A percentile compares a stretch with the other conserved stretches of the same genome.
Evolutionary conservation across 331 rosid species (phyloP).

Genomic region (Pyracantha coccinea): DNA sequence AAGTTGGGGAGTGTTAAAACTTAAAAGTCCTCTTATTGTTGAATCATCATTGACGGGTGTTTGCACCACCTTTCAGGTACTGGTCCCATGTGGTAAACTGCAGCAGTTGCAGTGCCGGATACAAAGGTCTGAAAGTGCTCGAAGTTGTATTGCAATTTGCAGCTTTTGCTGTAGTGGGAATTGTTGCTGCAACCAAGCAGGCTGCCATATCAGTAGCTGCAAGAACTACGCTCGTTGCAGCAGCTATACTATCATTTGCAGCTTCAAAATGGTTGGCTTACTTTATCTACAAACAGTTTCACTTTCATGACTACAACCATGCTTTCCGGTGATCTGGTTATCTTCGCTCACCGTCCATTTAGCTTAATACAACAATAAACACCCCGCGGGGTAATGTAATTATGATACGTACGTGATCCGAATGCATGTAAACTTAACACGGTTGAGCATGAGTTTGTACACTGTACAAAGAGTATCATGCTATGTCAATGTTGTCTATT

Average conservation of each 20-base stretch:
- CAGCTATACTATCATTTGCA: constrained; percentile 56
- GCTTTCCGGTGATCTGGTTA: constrained; percentile 41
- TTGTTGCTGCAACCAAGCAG: constrained; percentile 58
- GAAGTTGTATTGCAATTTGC: constrained; percentile 58
- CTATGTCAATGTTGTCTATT: not conserved
- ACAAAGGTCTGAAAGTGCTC: constrained; percentile 55
- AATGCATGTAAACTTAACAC: not conserved
- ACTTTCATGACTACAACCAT: constrained; percentile 72
- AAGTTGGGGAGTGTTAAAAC: not conserved
- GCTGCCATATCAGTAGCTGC: constrained; percentile 25
- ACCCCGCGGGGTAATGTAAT: not conserved
- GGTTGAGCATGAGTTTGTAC: too few species aligned
- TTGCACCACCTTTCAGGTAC: constrained; percentile 40
- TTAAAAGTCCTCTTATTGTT: not conserved
- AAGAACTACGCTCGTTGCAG: constrained; percentile 41
- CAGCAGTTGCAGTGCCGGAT: constrained; percentile 59
- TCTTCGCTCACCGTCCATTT: not conserved
- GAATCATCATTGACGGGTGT: not conserved
- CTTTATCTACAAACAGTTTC: constrained; percentile 68
- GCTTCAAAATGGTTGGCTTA: constrained; percentile 69
- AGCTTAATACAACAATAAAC: not conserved
- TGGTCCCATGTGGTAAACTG: constrained; percentile 84
- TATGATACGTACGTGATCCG: not conserved
- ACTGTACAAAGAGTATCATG: not conserved
- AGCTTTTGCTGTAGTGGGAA: constrained; percentile 56